These are phyloP conservation scores for Byssoonygena ceratinophila DNA, from an alignment of 2,329 filamentous ascomycete genomes.

Conservation along the genomic window DNA sequence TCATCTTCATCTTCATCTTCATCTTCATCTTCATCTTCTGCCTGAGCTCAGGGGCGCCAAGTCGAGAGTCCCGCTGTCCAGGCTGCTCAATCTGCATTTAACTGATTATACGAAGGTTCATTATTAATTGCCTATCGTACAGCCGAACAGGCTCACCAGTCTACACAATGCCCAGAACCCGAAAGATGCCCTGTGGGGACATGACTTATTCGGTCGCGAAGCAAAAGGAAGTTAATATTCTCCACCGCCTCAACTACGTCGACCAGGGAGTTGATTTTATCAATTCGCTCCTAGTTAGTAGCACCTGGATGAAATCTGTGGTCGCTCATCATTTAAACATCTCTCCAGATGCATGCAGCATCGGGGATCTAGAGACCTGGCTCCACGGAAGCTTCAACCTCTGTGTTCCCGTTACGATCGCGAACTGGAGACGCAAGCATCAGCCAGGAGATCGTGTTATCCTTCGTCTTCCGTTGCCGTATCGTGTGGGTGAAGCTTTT, in stretches of 20 bases:
- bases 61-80: too few species aligned
- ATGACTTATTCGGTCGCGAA: slow-evolving; percentile 9
- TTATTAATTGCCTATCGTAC: too few species aligned
- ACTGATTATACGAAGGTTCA: too few species aligned
- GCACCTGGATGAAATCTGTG: slow-evolving; percentile 6
- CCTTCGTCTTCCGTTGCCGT: slow-evolving; percentile 13
- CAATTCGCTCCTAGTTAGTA: background rate
- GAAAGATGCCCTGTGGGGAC: background rate
- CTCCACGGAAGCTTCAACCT: slow-evolving; percentile 18
- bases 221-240: slow-evolving; percentile 1
- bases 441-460: background rate
- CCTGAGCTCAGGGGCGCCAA: too few species aligned
- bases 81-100: too few species aligned
- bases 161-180: slow-evolving; percentile 2
- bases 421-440: background rate
- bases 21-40: background rate
- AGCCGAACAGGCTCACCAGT: too few species aligned
- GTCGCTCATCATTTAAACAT: slow-evolving; percentile 12
- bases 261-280: slow-evolving; percentile 7
- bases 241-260: background rate
- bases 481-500: slow-evolving; percentile 11
- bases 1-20: background rate
- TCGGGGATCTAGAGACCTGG: slow-evolving; percentile 13
- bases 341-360: slow-evolving; percentile 6
- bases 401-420: slow-evolving; percentile 15